A percentile compares a stretch with the other conserved stretches of the same genome.
These are phyloP conservation scores for Clausena lansium DNA, from an alignment of 345 rosid species.

Conservation along the genomic window DNA sequence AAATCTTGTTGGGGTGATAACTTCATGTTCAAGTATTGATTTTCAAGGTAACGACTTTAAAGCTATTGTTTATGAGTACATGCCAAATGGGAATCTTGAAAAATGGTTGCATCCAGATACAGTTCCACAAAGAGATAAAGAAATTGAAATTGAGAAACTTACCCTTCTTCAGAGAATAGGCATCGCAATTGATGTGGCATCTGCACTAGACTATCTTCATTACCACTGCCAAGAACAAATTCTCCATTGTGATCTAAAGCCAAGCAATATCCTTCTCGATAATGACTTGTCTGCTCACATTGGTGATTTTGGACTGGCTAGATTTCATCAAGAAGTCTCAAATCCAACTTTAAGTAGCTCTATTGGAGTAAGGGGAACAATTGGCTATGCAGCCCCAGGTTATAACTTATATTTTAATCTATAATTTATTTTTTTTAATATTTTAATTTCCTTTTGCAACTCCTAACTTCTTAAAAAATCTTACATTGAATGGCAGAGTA, in stretches of 20 bases:
- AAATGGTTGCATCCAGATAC: slow-evolving; percentile 3
- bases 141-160: not conserved
- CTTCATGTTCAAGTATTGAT: slow-evolving; percentile 20
- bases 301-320: slow-evolving; percentile 5
- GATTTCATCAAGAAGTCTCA: not conserved
- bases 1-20: not conserved
- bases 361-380: slow-evolving; percentile 22
- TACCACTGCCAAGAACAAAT: slow-evolving; percentile 5
- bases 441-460: not conserved
- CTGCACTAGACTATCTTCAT: slow-evolving; percentile 7
- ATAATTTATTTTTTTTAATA: too few species aligned
- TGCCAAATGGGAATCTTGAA: slow-evolving; percentile 10
- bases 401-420: too few species aligned
- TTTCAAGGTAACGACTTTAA: slow-evolving; percentile 13
- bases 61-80: not conserved
- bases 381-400: slow-evolving; percentile 28
- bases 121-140: not conserved
- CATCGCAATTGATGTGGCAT: slow-evolving; percentile 8
- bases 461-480: not conserved
- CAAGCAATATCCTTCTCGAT: slow-evolving; percentile 12
- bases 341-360: slow-evolving; percentile 5
- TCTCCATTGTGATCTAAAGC: slow-evolving; percentile 11
- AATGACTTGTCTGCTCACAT: not conserved
- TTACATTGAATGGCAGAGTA: slow-evolving; percentile 24
- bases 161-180: not conserved